phyloP scores from a whole-genome alignment of 495 filamentous ascomycete genomes.

The Penicillium pulvis region DNA sequence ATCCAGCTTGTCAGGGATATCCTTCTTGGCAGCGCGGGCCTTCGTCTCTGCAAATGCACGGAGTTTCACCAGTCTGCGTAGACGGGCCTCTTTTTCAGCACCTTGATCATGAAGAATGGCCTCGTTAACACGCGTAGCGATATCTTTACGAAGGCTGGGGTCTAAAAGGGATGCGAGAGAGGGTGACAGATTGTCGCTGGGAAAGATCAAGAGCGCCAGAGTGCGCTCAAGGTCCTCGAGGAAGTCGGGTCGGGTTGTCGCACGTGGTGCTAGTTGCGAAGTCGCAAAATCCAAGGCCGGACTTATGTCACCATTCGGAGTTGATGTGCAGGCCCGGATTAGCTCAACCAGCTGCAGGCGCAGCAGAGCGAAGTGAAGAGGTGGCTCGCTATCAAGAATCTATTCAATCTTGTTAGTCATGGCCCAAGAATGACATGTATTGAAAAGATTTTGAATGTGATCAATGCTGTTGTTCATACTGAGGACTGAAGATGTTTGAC shows the following conservation, averaged over 20 bases:
- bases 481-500: constrained; percentile 92
- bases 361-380: constrained; percentile 88
- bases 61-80: constrained; percentile 75
- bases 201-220: constrained; percentile 89
- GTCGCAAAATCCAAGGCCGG: constrained; percentile 87
- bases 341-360: constrained; percentile 92
- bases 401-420: constrained; percentile 47
- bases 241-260: constrained; percentile 78
- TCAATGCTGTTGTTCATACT: constrained; percentile 78
- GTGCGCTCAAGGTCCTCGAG: constrained; percentile 88
- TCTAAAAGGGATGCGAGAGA: constrained; percentile 75
- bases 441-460: constrained; percentile 13
- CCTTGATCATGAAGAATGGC: constrained; percentile 76
- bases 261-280: constrained; percentile 80
- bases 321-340: constrained; percentile 71
- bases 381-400: constrained; percentile 83
- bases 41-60: constrained; percentile 84
- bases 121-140: constrained; percentile 83
- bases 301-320: constrained; percentile 70
- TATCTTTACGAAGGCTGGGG: constrained; percentile 76
- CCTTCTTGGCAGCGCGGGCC: constrained; percentile 69
- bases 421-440: constrained; percentile 18
- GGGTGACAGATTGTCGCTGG: constrained; percentile 71
- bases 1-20: constrained; percentile 71
- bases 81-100: constrained; percentile 73